Conservation (phyloP, 495 filamentous ascomycete genomes). For the Aspergillus sparsus region DNA sequence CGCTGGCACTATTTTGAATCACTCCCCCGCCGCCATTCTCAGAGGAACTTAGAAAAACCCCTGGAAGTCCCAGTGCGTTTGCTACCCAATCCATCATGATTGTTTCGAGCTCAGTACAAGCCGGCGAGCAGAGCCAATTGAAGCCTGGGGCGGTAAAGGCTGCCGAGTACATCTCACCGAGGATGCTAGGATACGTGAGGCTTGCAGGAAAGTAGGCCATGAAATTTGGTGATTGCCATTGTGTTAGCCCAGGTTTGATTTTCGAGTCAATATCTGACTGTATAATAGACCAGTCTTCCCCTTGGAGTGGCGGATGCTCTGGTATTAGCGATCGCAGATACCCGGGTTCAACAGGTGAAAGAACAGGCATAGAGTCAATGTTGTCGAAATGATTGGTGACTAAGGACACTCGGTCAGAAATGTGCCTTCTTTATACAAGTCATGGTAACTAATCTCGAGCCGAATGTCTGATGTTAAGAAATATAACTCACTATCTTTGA, state of each 20-base stretch:
- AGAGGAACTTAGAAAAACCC: conserved; percentile 73
- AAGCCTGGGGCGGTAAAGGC: conserved; percentile 90
- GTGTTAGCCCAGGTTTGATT: conserved; percentile 92
- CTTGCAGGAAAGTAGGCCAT: conserved; percentile 95
- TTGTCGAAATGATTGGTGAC: conserved; percentile 83
- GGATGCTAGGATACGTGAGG: conserved; percentile 79
- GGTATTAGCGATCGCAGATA: conserved; percentile 85
- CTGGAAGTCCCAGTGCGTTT: conserved; percentile 68
- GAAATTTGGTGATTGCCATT: conserved; percentile 96
- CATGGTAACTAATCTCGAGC: too few species aligned
- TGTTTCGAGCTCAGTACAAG: conserved; percentile 94
- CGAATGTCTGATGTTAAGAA: too few species aligned
- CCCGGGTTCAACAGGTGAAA: conserved; percentile 79
- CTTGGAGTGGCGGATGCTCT: conserved; percentile 64
- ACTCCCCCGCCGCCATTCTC: conserved; percentile 80
- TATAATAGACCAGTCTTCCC: conserved; percentile 78
- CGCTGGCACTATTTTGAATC: conserved; percentile 90
- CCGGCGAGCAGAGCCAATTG: conserved; percentile 96
- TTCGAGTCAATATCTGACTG: conserved; percentile 82
- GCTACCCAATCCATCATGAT: conserved; percentile 95
- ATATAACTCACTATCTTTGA: too few species aligned
- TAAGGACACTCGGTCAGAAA: conserved; percentile 28
- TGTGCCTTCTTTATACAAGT: too few species aligned
- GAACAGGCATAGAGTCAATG: conserved; percentile 67
- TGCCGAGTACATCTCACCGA: conserved; percentile 90